Base-by-base conservation (phyloP, 352 stramenopile species). In the Phytopythium litorale region DNA sequence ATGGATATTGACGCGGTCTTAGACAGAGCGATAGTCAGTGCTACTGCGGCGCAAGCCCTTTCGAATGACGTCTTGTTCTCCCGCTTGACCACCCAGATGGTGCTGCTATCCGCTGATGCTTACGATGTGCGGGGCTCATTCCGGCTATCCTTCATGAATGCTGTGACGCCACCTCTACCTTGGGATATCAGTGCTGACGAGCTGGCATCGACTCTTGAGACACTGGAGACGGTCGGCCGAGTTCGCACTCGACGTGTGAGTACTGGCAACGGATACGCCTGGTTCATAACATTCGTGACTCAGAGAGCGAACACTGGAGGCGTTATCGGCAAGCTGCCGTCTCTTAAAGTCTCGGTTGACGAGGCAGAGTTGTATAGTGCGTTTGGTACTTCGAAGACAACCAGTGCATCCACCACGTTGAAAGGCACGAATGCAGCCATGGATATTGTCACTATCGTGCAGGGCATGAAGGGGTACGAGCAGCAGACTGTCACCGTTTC, bases 401-500 rank as follows among this genome's bases (percentile, higher is more conserved):
- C 68, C 21, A 65, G 67, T 0, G 45, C 57, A 3, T 59, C 63
- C 12, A 84, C 68, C 2, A 71, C 79, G 1, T 58, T 98, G 19
- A 84, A 62, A 15, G 93, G 92, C 12, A 96, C 85, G 9, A 82
- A 78, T 53, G 90, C 83, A 4, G 79, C 76, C 50, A 51, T 98
- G 13, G 73, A 84, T 13, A 79, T 93, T 19, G 72, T 75, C 7
- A 92, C 90, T 3, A 75, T 96, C 38, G 87, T 98, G 7, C 71
- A 88, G 19, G 88, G 82, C 12, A 97, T 93, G 66, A 92, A 96
- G 21, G 96, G 96, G 7, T 98, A 87, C 57, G 94, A 98, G 37
- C 89, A 98, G 64, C 96, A 98, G 60, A 82, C 79, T 7, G 65
- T 98, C 3, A 87, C 72, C 4, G 72, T 98, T 15, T 75, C 71